A percentile compares a stretch with the other conserved stretches of the same genome.
Conservation (phyloP, 345 rosid genomes). For the Eucalyptus melliodora region DNA sequence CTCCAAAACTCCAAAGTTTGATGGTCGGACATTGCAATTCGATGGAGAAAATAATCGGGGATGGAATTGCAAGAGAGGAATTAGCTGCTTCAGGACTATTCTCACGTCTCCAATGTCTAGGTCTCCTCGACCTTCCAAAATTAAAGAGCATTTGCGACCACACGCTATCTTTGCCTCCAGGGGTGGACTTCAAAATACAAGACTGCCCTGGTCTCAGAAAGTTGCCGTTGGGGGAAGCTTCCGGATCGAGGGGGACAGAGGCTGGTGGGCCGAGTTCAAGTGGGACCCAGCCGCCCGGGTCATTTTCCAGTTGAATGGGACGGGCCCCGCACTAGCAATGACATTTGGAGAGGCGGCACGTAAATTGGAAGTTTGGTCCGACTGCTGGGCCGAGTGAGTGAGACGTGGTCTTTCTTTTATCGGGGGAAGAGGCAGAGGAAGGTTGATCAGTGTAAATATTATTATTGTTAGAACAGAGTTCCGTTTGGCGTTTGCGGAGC, state of each 20-base stretch:
- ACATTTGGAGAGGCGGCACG: neutral
- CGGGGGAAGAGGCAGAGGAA: too few species aligned
- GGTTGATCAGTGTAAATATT: too few species aligned
- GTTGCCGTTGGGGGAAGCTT: neutral
- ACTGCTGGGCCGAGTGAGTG: neutral
- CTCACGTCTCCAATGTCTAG: neutral
- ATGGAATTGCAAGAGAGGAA: neutral
- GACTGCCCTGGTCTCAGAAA: neutral
- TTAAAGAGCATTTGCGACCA: neutral
- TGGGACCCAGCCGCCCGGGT: neutral
- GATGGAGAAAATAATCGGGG: neutral
- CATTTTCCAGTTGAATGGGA: neutral
- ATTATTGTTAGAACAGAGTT: too few species aligned
- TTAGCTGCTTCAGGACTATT: neutral
- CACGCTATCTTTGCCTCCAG: rapidly evolving
- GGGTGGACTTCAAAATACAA: rapidly evolving
- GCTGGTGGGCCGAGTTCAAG: neutral
- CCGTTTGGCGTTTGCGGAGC: too few species aligned
- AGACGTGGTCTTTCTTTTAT: too few species aligned
- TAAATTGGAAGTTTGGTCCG: neutral
- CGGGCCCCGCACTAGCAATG: neutral
- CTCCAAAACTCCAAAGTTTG: neutral
- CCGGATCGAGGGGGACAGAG: rapidly evolving
- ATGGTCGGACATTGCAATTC: rapidly evolving
- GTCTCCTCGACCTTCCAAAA: rapidly evolving